Percentiles rank a stretch among this genome's conserved stretches.
These are phyloP conservation scores for Gentiana straminea DNA, from an alignment of 257 asterid genomes.

Conservation along the genomic window DNA sequence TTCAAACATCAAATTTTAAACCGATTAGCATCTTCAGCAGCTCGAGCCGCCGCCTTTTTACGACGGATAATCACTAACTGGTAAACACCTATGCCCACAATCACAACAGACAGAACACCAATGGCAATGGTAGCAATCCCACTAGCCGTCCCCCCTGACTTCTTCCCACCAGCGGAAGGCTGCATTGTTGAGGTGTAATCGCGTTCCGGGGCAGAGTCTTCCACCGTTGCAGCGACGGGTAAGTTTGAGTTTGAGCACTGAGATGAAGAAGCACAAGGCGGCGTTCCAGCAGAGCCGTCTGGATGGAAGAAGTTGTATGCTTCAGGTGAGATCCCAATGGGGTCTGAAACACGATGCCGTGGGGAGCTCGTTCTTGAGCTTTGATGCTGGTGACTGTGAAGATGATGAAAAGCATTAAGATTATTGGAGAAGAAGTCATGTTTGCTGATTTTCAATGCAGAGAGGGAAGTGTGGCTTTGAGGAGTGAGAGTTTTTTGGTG, in stretches of 20 bases:
- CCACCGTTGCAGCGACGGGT: slow-evolving; percentile 31
- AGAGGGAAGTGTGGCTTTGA: background rate
- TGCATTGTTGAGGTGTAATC: slow-evolving; percentile 13
- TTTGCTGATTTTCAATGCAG: background rate
- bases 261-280: slow-evolving; percentile 11
- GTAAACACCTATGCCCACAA: slow-evolving; percentile 23
- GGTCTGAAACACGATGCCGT: slow-evolving; percentile 22
- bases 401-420: slow-evolving; percentile 10
- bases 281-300: slow-evolving; percentile 8
- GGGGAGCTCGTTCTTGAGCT: slow-evolving; percentile 36
- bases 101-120: slow-evolving; percentile 15
- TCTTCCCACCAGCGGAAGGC: slow-evolving; percentile 3
- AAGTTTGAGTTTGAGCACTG: slow-evolving; percentile 21
- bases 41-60: slow-evolving; percentile 9
- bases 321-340: slow-evolving; percentile 32
- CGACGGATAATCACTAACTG: slow-evolving; percentile 11
- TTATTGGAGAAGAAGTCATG: slow-evolving; percentile 13
- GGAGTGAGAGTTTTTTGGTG: slow-evolving; percentile 2
- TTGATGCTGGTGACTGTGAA: slow-evolving; percentile 7
- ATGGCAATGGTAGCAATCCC: slow-evolving; percentile 20
- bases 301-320: slow-evolving; percentile 37
- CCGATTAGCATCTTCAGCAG: slow-evolving; percentile 12
- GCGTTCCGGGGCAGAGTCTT: slow-evolving; percentile 22
- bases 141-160: slow-evolving; percentile 11
- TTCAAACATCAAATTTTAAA: slow-evolving; percentile 15